Conservation (phyloP, 768 basidiomycete species). For the Suillus brevipes region DNA sequence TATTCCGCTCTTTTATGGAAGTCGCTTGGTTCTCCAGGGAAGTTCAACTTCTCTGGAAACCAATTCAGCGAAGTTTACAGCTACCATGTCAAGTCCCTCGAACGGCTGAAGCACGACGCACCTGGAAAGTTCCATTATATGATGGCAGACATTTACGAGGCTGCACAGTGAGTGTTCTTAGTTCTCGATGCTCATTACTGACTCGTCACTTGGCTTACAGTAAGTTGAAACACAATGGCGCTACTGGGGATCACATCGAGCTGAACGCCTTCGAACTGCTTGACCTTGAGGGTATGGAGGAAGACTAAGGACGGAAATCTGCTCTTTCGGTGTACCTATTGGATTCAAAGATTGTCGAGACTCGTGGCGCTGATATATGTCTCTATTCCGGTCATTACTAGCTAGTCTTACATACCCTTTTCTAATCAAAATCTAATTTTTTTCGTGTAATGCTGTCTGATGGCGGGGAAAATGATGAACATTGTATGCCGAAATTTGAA, state of each 20-base stretch:
- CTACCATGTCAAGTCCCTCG: background rate
- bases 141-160: background rate
- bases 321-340: too few relatives aligned
- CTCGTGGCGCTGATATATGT: background rate
- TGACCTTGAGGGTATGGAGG: too few relatives aligned
- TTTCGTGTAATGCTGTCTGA: background rate
- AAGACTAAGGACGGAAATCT: too few relatives aligned
- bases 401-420: background rate
- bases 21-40: background rate
- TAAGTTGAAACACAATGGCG: background rate
- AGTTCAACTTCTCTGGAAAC: constrained; percentile 1
- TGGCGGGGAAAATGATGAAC: background rate
- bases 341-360: too few relatives aligned
- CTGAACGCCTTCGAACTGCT: too few relatives aligned
- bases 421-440: background rate
- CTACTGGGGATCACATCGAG: too few relatives aligned
- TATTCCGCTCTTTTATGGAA: background rate
- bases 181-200: background rate
- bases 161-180: background rate
- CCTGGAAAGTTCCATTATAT: background rate
- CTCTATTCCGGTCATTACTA: background rate
- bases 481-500: background rate
- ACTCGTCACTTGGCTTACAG: background rate
- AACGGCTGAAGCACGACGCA: background rate
- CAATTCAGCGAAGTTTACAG: background rate